Base-by-base conservation (phyloP, 495 filamentous ascomycete species). In the Thermothielavioides terrestris region DNA sequence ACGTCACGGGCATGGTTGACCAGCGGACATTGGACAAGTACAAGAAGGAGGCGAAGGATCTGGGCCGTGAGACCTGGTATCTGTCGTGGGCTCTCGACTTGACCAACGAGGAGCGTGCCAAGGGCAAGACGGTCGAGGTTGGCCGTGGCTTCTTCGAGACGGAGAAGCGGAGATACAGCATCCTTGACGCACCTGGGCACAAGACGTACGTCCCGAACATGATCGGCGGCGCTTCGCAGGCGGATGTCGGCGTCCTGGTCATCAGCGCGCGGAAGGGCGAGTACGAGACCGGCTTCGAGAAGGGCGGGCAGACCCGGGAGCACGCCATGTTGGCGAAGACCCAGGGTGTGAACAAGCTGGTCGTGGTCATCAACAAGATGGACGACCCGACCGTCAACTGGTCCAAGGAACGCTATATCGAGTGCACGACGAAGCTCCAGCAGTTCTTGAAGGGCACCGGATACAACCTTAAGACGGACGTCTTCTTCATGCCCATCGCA, bases 221-320 rank as follows among this genome's bases (percentile, higher is more conserved):
- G 90, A 95, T 95, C 62, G 89, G 89, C 46, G 92, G 94, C 58
- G 63, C 92, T 36, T 94, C 91, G 2, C 92, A 98, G 62, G 94
- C 94, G 10, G 92, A 97, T 68, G 81, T 99, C 22, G 92, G 92
- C 61, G 85, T 95, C 43, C 78, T 99, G 21, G 92, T 99, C 60
- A 97, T 99, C 64, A 91, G 85, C 50, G 89, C 92, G 1, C 86
- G 92, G 49, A 98, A 95, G 74, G 92, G 92, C 65, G 94, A 99
- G 70, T 99, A 99, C 63, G 92, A 99, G 71, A 97, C 92, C 31
- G 92, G 92, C n/a, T 99, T 99, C 66, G 92, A 97, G 64, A 95
- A 94, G 71, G 92, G 92, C 44, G 92, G 94, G 14, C 92, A 99
- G 66, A 99, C 94, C 36, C 78, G 92, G 61, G 92, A 99, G 72